Evolutionary conservation across 2,329 filamentous ascomycete species (phyloP).

Genomic region (Paecilomyces variotii): DNA sequence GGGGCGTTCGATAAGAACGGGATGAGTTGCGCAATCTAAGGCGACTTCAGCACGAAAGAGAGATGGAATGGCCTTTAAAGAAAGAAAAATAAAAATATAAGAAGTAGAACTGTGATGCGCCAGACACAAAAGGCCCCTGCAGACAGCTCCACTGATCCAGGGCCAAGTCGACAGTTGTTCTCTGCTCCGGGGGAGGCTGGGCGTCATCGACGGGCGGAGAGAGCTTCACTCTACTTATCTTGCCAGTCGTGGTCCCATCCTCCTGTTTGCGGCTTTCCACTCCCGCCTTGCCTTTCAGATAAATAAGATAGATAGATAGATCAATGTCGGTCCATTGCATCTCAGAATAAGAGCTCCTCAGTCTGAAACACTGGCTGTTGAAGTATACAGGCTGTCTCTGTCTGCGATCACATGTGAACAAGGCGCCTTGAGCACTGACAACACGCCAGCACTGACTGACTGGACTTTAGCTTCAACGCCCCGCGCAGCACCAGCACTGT

Average conservation of each 20-base stretch:
- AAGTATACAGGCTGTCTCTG: background rate
- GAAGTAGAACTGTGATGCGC: too few relatives aligned
- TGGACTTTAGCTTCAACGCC: background rate
- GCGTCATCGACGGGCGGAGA: background rate
- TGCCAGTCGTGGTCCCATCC: background rate
- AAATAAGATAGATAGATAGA: too few relatives aligned
- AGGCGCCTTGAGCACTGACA: background rate
- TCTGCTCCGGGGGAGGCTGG: background rate
- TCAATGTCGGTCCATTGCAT: background rate
- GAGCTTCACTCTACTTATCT: background rate
- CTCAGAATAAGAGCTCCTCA: background rate
- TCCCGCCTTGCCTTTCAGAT: background rate
- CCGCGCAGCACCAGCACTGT: background rate
- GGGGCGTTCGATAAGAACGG: background rate
- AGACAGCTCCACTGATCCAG: background rate
- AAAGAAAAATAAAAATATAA: background rate
- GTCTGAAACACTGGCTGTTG: background rate
- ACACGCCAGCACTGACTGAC: background rate
- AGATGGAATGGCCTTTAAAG: background rate
- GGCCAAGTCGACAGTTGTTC: background rate
- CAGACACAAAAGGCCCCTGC: background rate
- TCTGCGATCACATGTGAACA: background rate
- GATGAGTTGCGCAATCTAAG: background rate
- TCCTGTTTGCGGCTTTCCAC: background rate
- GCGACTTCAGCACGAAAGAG: background rate